Evolutionary conservation across 2,329 filamentous ascomycete genomes (phyloP), one percentile per base, ranked within the genome.

Genomic region (Cladosporium sp.): DNA sequence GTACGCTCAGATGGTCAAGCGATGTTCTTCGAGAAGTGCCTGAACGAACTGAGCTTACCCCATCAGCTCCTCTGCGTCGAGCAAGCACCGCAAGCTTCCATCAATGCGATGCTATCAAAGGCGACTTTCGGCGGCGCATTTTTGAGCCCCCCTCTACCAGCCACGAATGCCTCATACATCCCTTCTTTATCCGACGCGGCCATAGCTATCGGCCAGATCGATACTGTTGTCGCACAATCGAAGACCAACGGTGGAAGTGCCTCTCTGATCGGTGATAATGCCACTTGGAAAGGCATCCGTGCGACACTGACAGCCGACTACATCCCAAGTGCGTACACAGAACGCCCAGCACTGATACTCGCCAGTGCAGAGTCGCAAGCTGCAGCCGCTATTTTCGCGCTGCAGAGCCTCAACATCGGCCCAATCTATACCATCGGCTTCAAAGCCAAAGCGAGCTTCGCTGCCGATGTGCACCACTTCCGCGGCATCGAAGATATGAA

Each of bases 371-470:
- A 86, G 36, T 82, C 87, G 50, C 86, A 92, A 57, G 88, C 88
- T 4, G 85, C 87, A 2, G 84, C 86, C 0, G 80, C 84, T 1
- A 84, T 94, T 54, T 94, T 88, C 60, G 88, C 88, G 0, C 73
- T 94, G 52, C 83, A 83, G 58, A 86, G 84, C 33, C 77, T 94
- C 22, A 82, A 81, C 47, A 82, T 92, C 45, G 83, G 84, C 30
- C 85, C 88, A 50, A 85, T 94, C 33, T 91, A 91, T 67, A 92
- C 88, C 0, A 86, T 92, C 38, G 88, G 88, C 1, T 93, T 94
- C 71, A 83, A 80, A 61, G 61, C 54, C 69, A 80, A 55, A 63
- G 78, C 60, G 59, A 71, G 79, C 1, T 72, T 90, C n/a, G 80
- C 82, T 3, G 73, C 75, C 2, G 83, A 83, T 33, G 78, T 89